Conservation (phyloP, 2,329 filamentous ascomycete species). For the Ceratocystis harringtonii region DNA sequence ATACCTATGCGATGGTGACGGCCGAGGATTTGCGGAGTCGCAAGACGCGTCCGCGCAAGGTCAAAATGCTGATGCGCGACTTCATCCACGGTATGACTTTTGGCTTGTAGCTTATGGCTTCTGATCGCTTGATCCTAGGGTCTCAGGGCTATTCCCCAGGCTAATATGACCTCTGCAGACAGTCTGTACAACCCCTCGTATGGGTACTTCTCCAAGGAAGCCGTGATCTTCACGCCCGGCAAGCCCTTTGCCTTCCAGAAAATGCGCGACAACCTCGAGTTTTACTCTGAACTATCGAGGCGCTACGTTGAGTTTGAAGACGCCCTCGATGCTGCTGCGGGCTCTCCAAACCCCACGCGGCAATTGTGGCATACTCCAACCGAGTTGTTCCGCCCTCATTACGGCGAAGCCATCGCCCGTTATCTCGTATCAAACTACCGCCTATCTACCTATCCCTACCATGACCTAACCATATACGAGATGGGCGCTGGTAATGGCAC, state of each 20-base stretch:
- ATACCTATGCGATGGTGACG: slow-evolving; percentile 70
- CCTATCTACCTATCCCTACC: slow-evolving; percentile 81
- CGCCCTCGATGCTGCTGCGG: slow-evolving; percentile 54
- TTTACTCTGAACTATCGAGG: slow-evolving; percentile 59
- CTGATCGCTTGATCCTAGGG: too few species aligned
- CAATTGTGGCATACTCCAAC: slow-evolving; percentile 98
- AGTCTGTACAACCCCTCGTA: slow-evolving; percentile 89
- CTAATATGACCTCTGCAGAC: slow-evolving; percentile 40
- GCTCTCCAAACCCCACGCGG: slow-evolving; percentile 54
- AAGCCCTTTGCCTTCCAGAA: slow-evolving; percentile 77
- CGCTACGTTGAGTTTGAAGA: slow-evolving; percentile 89
- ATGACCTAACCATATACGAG: slow-evolving; percentile 95
- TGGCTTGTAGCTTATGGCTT: not conserved
- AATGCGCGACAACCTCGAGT: slow-evolving; percentile 72
- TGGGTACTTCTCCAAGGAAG: slow-evolving; percentile 92
- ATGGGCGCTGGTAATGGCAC: slow-evolving; percentile 97
- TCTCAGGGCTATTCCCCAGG: slow-evolving; percentile 22
- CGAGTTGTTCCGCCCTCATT: slow-evolving; percentile 90
- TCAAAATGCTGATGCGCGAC: slow-evolving; percentile 95
- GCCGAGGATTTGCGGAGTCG: slow-evolving; percentile 59
- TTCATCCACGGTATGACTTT: slow-evolving; percentile 68
- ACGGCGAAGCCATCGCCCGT: slow-evolving; percentile 91
- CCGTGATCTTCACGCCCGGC: slow-evolving; percentile 86
- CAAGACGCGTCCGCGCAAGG: slow-evolving; percentile 62
- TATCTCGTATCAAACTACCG: slow-evolving; percentile 95